A percentile compares a stretch with the other conserved stretches of the same genome.
Conservation (phyloP, 805 yeast genomes). For the Wickerhamiella sergipiensis region DNA sequence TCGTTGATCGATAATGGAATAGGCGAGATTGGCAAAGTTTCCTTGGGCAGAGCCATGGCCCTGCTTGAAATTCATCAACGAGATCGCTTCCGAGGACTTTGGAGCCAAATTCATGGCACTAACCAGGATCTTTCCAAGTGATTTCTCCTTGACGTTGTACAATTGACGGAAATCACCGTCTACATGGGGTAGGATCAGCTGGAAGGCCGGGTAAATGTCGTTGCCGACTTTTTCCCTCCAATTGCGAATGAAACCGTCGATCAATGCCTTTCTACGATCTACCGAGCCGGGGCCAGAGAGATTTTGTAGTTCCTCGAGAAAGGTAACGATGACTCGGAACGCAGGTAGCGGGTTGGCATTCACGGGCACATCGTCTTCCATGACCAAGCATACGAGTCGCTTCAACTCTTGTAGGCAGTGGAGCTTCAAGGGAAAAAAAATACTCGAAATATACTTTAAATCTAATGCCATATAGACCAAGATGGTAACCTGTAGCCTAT, state of each 20-base stretch:
- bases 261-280: slow-evolving; percentile 12
- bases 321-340: slow-evolving; percentile 12
- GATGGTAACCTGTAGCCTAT: no score
- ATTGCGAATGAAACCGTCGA: slow-evolving; percentile 30
- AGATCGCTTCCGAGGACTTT: slow-evolving; percentile 45
- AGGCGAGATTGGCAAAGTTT: slow-evolving; percentile 35
- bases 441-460: no score
- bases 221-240: slow-evolving; percentile 46
- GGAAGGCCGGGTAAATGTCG: slow-evolving; percentile 54
- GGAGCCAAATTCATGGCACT: slow-evolving; percentile 42
- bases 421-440: no score
- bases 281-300: slow-evolving; percentile 10
- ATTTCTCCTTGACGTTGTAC: slow-evolving; percentile 51
- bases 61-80: slow-evolving; percentile 38
- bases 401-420: no score
- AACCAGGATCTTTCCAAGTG: slow-evolving; percentile 38
- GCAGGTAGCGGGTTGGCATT: slow-evolving; percentile 13
- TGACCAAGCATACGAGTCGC: neutral
- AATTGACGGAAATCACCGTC: slow-evolving; percentile 37
- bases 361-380: slow-evolving; percentile 3
- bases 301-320: slow-evolving; percentile 7
- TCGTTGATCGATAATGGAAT: slow-evolving; percentile 37
- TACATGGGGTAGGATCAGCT: slow-evolving; percentile 45
- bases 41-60: slow-evolving; percentile 30
- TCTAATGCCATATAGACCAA: no score